These are phyloP conservation scores for Fomitopsis pinicola DNA, from an alignment of 1,284 basidiomycete species.

Conservation along the genomic window DNA sequence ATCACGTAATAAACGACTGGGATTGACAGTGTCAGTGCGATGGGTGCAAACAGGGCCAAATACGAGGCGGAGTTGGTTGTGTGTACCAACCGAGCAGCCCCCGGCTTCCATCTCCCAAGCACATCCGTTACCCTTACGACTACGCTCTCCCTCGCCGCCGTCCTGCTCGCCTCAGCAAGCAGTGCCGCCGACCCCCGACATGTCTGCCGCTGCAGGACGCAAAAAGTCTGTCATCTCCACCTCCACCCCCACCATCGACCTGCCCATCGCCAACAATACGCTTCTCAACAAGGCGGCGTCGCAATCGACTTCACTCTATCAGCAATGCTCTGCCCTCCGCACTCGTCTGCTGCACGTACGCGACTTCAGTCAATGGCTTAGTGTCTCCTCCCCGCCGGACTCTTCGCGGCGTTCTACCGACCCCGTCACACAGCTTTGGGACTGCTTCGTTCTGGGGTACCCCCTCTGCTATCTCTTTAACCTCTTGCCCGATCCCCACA, in stretches of 20 bases:
- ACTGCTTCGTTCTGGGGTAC: constrained; percentile 88
- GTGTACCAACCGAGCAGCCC: constrained; percentile 8
- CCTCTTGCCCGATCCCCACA: constrained; percentile 67
- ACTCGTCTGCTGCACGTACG: constrained; percentile 71
- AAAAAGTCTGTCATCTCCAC: constrained; percentile 78
- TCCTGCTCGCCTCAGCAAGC: background rate
- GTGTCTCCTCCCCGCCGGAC: constrained; percentile 49
- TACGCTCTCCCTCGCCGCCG: background rate
- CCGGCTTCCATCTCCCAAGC: constrained; percentile 10
- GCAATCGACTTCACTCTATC: constrained; percentile 80
- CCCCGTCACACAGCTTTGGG: constrained; percentile 92
- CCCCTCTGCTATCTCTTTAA: constrained; percentile 96
- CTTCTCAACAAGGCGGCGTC: constrained; percentile 84
- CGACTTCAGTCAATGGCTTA: constrained; percentile 67
- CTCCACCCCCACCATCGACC: constrained; percentile 64
- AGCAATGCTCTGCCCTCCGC: constrained; percentile 78
- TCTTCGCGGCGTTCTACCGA: constrained; percentile 70
- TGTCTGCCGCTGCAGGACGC: constrained; percentile 70
- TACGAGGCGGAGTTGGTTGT: constrained; percentile 7
- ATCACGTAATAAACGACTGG: background rate
- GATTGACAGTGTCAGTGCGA: background rate
- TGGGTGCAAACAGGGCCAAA: constrained; percentile 3
- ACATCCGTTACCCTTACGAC: constrained; percentile 10
- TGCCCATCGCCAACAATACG: constrained; percentile 71
- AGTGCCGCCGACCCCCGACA: constrained; percentile 26